Evolutionary conservation across 2,329 filamentous ascomycete species (phyloP), one percentile per base, ranked within the genome.

Genomic region (Trichoderma sp.): DNA sequence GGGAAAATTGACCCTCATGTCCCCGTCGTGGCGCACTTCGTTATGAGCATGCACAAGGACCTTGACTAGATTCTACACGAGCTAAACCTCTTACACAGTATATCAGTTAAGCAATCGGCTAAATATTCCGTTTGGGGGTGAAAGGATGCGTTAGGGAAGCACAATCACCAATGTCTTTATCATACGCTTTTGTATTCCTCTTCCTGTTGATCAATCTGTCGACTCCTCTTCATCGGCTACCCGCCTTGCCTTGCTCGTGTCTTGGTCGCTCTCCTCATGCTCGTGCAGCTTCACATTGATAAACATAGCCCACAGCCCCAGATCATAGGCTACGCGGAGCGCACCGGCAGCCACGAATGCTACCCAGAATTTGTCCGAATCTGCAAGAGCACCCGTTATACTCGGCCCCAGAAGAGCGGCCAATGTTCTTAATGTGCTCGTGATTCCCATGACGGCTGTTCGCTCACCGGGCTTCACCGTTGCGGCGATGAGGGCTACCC

Each of bases 401-500:
- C 81, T 86, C 0, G 89, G 88, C 0, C 89, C 84, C 0, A 83
- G 78, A 71, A 83, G 89, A 73, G 88, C 85, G 0, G 89, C 88
- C 12, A 92, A 76, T 0, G 89, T 92, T 7, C 89, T 83, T 32
- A 91, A 72, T 76, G 89, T 88, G 61, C 82, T 84, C 0, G 89
- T 91, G 74, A 92, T 90, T 14, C 90, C 90, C 88, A 92, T 90
- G n/a, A 90, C 89, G 0, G 89, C 90, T 0, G 90, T 92, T 2
- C 90, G 83, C 79, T 92, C 90, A 69, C 88, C 86, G 0, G 89
- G 87, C 73, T 85, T 86, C 3, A 92, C 90, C 0, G 91, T 88
- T 0, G 89, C 89, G 1, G 90, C 89, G 64, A 92, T 91, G 71
- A 92, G 88, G 0, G 90, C 90, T 0, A 89, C 83, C 2, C 90